phyloP scores from a whole-genome alignment of 371 early-diverging fungal genomes.

The Vairimorpha apis region DNA sequence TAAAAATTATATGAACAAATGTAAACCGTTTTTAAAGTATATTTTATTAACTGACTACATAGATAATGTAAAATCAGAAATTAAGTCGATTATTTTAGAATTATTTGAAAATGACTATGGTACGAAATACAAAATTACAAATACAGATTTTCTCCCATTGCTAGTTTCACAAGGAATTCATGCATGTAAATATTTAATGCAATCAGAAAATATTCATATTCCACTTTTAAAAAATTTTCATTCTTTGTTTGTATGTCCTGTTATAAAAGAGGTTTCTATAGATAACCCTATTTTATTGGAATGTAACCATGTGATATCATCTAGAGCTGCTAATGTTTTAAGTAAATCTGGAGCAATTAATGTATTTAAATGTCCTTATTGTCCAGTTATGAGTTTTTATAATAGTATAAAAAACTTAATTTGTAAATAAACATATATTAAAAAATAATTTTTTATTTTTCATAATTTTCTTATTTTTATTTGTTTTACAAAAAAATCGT shows the following conservation, averaged over 20 bases:
- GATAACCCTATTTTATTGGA: constrained; percentile 92
- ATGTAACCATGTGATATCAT: constrained; percentile 88
- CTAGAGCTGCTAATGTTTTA: constrained; percentile 75
- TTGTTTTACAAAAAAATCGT: no score
- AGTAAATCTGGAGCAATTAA: constrained; percentile 65
- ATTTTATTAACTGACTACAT: not conserved
- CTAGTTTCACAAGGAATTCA: constrained; percentile 11
- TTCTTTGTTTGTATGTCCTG: constrained; percentile 90
- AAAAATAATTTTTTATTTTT: not conserved
- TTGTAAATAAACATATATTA: not conserved
- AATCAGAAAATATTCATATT: no score
- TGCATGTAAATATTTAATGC: constrained; percentile 16
- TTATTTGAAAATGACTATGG: constrained; percentile 2
- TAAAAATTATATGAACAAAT: not conserved
- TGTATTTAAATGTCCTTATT: constrained; percentile 80
- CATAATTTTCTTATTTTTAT: no score
- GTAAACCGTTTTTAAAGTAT: constrained; percentile 4
- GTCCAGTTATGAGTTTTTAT: constrained; percentile 70
- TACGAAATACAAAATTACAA: not conserved
- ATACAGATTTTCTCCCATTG: not conserved
- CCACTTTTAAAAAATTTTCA: constrained; percentile 64
- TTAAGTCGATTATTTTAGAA: not conserved
- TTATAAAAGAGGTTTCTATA: constrained; percentile 73
- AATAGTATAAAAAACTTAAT: constrained; percentile 10
- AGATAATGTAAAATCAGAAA: not conserved